These are phyloP conservation scores for Fusarium palustre DNA, from an alignment of 2,329 filamentous ascomycete genomes.

Conservation along the genomic window DNA sequence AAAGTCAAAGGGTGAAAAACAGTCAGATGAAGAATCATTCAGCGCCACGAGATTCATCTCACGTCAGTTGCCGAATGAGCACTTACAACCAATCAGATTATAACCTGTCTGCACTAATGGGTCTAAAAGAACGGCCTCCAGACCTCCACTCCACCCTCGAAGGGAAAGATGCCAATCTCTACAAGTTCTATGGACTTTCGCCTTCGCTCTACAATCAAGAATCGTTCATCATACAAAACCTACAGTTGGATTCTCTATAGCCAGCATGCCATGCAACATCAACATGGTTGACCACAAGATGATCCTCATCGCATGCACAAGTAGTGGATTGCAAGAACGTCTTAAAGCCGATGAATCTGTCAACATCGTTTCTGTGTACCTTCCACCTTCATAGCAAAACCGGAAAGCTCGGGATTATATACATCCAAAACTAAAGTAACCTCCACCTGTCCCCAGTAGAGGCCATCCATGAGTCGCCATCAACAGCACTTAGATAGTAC, in stretches of 20 bases:
- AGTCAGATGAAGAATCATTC: neutral
- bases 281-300: too few species aligned
- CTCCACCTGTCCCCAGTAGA: neutral
- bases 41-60: neutral
- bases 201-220: too few species aligned
- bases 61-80: neutral
- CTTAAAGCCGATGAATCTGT: conserved; percentile 1
- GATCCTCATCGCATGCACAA: neutral
- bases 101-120: neutral
- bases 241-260: too few species aligned
- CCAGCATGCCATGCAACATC: too few species aligned
- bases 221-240: too few species aligned
- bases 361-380: conserved; percentile 11
- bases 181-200: too few species aligned
- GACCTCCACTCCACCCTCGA: neutral
- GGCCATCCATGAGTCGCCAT: neutral
- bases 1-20: neutral
- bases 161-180: neutral
- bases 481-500: conserved; percentile 51
- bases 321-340: neutral
- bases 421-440: neutral
- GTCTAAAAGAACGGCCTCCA: neutral
- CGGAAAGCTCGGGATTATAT: conserved; percentile 12
- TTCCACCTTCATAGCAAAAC: neutral
- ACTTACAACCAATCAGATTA: neutral